Evolutionary conservation across 331 rosid species (phyloP).

Genomic region (Prunus yedoensis): DNA sequence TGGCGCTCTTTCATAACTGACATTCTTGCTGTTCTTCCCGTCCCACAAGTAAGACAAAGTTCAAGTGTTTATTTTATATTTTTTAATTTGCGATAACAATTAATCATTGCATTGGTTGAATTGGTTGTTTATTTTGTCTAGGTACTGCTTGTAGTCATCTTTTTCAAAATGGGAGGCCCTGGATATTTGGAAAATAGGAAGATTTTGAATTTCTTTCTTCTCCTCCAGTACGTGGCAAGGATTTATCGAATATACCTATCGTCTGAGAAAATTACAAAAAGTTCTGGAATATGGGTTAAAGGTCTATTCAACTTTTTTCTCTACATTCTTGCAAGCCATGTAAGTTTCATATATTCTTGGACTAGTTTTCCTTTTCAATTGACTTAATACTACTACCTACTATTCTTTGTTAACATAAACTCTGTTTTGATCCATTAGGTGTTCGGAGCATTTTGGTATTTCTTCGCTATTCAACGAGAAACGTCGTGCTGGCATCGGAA

Average conservation of each 20-base stretch:
- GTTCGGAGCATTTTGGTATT: slow-evolving; percentile 7
- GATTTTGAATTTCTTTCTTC: background rate
- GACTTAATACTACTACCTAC: too few species aligned
- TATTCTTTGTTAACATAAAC: too few species aligned
- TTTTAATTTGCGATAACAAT: too few species aligned
- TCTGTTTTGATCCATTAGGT: background rate
- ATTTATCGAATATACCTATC: slow-evolving; percentile 13
- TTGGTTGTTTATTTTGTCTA: background rate
- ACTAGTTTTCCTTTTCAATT: too few species aligned
- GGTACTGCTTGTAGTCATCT: background rate
- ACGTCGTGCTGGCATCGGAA: background rate
- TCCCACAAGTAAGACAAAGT: slow-evolving; percentile 29
- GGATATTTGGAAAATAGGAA: background rate
- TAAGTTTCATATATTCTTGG: background rate
- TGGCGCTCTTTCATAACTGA: slow-evolving; percentile 27
- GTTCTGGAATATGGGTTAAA: background rate
- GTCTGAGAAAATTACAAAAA: background rate
- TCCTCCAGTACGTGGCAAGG: slow-evolving; percentile 12
- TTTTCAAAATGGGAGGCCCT: background rate
- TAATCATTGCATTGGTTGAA: too few species aligned
- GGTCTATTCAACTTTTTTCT: slow-evolving; percentile 22
- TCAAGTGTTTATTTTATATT: background rate
- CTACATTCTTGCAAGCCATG: slow-evolving; percentile 24
- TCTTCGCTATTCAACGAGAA: slow-evolving; percentile 8
- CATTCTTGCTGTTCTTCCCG: slow-evolving; percentile 35